Base-by-base conservation (phyloP, 2,329 filamentous ascomycete genomes). In the Penicillium glabrum region DNA sequence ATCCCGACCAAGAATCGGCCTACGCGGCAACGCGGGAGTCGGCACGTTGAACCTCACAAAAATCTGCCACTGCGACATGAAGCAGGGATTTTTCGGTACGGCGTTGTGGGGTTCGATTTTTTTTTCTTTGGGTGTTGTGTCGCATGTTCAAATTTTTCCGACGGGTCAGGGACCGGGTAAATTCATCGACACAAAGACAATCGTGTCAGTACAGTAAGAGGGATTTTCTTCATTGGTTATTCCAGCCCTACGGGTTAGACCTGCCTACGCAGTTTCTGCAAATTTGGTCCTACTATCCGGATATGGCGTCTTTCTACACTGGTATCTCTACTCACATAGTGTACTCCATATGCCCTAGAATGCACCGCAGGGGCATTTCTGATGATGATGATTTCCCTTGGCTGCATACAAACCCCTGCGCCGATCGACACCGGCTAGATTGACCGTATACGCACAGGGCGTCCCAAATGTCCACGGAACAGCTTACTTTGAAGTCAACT, bases 1-100 rank as follows among this genome's bases (percentile, higher is more conserved):
- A 55, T 60, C 27, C 51, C 58, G 55, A 51, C 8, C 33, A 44
- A 13, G 31, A 21, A 55, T 53, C 62, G 64, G 64, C 55, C 59
- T 58, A 59, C 58, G 45, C 61, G 62, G 60, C 56, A 57, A 56
- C 52, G 48, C 65, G 65, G 65, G 55, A 59, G 59, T 67, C 65
- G 65, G 65, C 65, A 67, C 62, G 46, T 43, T 37, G 29, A 35
- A 35, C 2, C 46, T 31, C 14, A 16, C n/a, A 29, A 46, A 46
- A 23, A 6, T 5, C n/a, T 26, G 43, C 43, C 5, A 33, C 19
- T 33, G 31, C 31, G 31, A 33, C 13, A 16, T 14, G 13, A 37
- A 37, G 31, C 19, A 35, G 13, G n/a, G 16, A 19, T 49, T 50
- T 50, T 11, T 41, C n/a, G 33, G 27, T 29, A 46, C 46, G 23